These are phyloP conservation scores for Verbena officinalis DNA, from an alignment of 257 asterid genomes.

Conservation along the genomic window DNA sequence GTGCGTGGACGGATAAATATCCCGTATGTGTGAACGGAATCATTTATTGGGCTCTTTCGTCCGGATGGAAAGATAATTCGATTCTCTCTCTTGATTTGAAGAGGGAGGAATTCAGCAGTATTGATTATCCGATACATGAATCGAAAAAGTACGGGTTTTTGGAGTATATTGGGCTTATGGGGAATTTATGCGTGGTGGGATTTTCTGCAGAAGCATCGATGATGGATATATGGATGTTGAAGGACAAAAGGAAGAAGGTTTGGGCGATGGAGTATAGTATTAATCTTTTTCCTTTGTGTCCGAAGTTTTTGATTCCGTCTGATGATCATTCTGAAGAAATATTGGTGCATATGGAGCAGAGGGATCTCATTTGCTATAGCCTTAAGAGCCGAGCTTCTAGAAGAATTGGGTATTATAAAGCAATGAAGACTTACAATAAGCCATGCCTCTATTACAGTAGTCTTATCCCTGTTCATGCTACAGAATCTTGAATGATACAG, in stretches of 20 bases:
- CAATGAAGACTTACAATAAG: constrained; percentile 41
- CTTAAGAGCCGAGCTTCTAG: constrained; percentile 24
- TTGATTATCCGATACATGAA: constrained; percentile 36
- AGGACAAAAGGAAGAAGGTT: constrained; percentile 25
- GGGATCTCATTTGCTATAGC: constrained; percentile 38
- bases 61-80: constrained; percentile 43
- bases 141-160: constrained; percentile 32
- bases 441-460: constrained; percentile 38
- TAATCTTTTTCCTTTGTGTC: constrained; percentile 37
- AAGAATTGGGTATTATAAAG: constrained; percentile 35
- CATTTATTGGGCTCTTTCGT: constrained; percentile 43
- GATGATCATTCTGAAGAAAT: constrained; percentile 46
- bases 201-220: constrained; percentile 35
- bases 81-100: constrained; percentile 47
- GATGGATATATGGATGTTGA: constrained; percentile 50
- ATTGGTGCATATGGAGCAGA: constrained; percentile 45
- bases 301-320: constrained; percentile 39
- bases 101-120: constrained; percentile 35
- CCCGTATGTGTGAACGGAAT: constrained; percentile 40
- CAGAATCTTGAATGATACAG: neutral
- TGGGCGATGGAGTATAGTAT: constrained; percentile 46
- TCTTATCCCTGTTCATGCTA: constrained; percentile 27
- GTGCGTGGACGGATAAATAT: constrained; percentile 44
- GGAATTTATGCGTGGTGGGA: constrained; percentile 42
- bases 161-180: constrained; percentile 44